A percentile compares a stretch with the other conserved stretches of the same genome.
These are phyloP conservation scores for Sclerotiophoma versabilis DNA, from an alignment of 2,329 filamentous ascomycete genomes.

Conservation along the genomic window DNA sequence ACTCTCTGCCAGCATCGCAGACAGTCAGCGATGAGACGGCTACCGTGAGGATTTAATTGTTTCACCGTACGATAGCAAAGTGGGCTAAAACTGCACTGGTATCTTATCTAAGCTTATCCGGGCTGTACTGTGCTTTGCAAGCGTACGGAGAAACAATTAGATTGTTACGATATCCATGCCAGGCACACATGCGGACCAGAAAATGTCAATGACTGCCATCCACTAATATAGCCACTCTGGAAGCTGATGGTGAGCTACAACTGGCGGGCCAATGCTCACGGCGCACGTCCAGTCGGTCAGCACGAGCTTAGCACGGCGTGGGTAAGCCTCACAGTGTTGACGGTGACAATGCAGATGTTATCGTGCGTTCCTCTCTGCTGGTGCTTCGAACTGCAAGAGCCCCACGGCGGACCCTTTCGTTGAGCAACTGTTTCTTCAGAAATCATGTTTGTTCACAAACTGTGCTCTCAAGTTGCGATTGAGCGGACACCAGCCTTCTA, in stretches of 20 bases:
- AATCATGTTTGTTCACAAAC: background rate
- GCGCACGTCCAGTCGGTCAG: background rate
- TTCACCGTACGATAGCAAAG: too few relatives aligned
- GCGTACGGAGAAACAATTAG: too few relatives aligned
- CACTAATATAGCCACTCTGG: background rate
- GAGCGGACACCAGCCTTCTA: too few relatives aligned
- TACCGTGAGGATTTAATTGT: too few relatives aligned
- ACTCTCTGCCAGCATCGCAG: background rate
- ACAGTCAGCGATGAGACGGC: background rate
- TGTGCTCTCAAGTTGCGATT: too few relatives aligned
- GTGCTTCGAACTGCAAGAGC: slow-evolving; percentile 4
- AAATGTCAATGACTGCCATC: background rate
- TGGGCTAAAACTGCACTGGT: too few relatives aligned
- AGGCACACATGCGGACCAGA: background rate
- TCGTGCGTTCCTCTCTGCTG: background rate
- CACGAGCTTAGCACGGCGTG: background rate
- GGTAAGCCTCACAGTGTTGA: slow-evolving; percentile 1
- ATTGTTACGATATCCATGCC: too few relatives aligned
- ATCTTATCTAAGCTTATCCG: too few relatives aligned
- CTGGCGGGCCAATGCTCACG: background rate
- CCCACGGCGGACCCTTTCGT: background rate
- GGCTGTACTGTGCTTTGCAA: too few relatives aligned
- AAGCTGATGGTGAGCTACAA: background rate
- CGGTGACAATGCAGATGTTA: background rate
- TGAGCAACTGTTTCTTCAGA: background rate